A percentile compares a stretch with the other conserved stretches of the same genome.
phyloP scores from a whole-genome alignment of 148 eudicot genomes.

The Heliosperma pusillum region DNA sequence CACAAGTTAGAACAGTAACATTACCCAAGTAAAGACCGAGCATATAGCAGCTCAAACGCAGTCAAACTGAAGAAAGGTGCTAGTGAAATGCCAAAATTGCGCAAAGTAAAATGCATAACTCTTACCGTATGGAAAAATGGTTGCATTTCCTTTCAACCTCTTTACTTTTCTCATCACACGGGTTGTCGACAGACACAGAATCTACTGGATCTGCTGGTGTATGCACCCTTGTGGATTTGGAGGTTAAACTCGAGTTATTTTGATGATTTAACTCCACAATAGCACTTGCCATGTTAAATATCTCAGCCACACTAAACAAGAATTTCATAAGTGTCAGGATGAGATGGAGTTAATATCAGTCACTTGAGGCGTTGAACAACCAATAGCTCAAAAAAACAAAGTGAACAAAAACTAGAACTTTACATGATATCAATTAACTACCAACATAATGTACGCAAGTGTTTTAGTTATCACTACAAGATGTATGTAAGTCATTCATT shows the following conservation, averaged over 20 bases:
- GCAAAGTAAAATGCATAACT: neutral
- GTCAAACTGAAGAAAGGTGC: neutral
- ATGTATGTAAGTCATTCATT: neutral
- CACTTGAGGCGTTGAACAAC: neutral
- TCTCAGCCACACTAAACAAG: slow-evolving; percentile 11
- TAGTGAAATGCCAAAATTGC: neutral
- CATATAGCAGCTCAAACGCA: neutral
- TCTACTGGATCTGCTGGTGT: slow-evolving; percentile 34
- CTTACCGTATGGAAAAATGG: slow-evolving; percentile 55
- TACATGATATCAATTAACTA: neutral
- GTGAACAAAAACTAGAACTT: neutral
- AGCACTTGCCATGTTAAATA: slow-evolving; percentile 26
- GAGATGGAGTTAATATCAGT: neutral
- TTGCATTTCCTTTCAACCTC: slow-evolving; percentile 27
- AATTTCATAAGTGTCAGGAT: slow-evolving; percentile 9
- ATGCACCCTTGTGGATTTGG: slow-evolving; percentile 27
- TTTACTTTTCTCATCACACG: slow-evolving; percentile 21
- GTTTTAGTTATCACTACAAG: neutral
- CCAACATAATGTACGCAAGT: neutral
- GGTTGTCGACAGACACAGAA: slow-evolving; percentile 26
- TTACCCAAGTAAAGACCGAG: neutral
- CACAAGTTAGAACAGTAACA: too few species aligned
- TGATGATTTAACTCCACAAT: slow-evolving; percentile 24
- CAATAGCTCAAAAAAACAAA: neutral
- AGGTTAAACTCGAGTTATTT: slow-evolving; percentile 24